Evolutionary conservation across 345 rosid species (phyloP).

Genomic region (Citrus reticulata): DNA sequence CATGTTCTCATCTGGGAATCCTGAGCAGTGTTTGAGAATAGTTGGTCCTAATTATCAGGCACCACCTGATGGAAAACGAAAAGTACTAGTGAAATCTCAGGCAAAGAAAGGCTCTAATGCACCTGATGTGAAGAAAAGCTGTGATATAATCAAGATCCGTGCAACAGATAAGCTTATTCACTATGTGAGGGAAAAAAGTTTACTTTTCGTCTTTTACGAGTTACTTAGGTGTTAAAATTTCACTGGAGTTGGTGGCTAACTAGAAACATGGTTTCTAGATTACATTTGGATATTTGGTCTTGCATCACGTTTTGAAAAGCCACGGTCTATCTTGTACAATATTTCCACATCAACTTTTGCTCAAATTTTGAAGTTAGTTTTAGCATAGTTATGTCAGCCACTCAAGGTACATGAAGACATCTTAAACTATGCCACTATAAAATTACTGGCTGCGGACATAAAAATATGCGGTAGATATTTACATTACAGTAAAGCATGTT

Average conservation of each 20-base stretch:
- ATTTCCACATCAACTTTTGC: neutral
- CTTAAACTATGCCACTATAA: no score
- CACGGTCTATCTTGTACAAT: neutral
- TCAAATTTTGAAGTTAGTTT: neutral
- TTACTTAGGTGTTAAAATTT: neutral
- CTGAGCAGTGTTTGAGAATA: conserved; percentile 4
- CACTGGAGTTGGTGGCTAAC: neutral
- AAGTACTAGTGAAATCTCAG: conserved; percentile 7
- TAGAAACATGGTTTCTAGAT: neutral
- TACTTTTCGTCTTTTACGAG: neutral
- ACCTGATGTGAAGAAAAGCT: conserved; percentile 1
- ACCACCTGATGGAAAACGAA: conserved; percentile 4
- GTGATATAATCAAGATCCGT: conserved; percentile 19
- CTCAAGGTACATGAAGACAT: neutral
- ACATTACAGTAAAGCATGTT: neutral
- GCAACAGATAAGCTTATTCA: conserved; percentile 27
- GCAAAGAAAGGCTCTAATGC: neutral
- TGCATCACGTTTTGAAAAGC: neutral
- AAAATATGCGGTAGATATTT: neutral
- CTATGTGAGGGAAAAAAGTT: conserved; percentile 19
- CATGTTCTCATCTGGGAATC: conserved; percentile 10
- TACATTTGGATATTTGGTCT: neutral
- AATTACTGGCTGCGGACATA: neutral
- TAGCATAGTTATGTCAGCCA: neutral
- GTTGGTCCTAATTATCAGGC: conserved; percentile 13